Conservation (phyloP, 371 early-diverging fungal species). For the Capniomyces stellatus region DNA sequence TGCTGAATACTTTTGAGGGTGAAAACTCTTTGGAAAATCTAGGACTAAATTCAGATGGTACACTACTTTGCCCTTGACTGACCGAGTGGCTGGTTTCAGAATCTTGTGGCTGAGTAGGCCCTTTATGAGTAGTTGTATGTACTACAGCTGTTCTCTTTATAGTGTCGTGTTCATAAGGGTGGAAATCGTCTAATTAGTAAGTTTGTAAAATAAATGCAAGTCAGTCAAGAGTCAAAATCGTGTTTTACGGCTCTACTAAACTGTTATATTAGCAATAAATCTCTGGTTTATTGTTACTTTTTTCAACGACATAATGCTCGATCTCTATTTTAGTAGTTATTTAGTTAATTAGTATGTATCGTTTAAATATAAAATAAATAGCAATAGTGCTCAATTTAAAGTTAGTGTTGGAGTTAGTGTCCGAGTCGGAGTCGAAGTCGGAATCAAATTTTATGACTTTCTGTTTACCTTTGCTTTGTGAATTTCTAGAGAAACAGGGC, state of each 20-base stretch:
- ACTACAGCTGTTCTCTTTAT: neutral
- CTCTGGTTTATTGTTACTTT: too few relatives aligned
- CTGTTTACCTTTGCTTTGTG: neutral
- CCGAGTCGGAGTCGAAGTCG: too few relatives aligned
- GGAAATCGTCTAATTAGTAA: neutral
- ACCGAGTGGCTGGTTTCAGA: neutral
- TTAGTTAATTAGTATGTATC: too few relatives aligned
- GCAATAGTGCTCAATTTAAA: too few relatives aligned
- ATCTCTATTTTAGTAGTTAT: too few relatives aligned
- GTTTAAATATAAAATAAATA: too few relatives aligned
- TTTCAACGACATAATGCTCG: too few relatives aligned
- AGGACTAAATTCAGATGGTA: neutral
- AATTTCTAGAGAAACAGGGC: neutral
- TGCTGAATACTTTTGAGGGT: constrained; percentile 22
- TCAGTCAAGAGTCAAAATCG: too few relatives aligned
- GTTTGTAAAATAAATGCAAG: neutral
- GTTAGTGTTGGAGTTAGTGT: too few relatives aligned
- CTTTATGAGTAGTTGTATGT: neutral
- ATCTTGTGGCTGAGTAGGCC: neutral
- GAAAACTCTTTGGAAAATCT: constrained; percentile 3
- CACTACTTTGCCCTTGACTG: neutral
- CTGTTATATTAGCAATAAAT: too few relatives aligned
- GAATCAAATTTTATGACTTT: neutral
- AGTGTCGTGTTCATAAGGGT: neutral
- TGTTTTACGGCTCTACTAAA: too few relatives aligned